Conservation (phyloP, 2,329 filamentous ascomycete genomes). For the Septoria petroselini region DNA sequence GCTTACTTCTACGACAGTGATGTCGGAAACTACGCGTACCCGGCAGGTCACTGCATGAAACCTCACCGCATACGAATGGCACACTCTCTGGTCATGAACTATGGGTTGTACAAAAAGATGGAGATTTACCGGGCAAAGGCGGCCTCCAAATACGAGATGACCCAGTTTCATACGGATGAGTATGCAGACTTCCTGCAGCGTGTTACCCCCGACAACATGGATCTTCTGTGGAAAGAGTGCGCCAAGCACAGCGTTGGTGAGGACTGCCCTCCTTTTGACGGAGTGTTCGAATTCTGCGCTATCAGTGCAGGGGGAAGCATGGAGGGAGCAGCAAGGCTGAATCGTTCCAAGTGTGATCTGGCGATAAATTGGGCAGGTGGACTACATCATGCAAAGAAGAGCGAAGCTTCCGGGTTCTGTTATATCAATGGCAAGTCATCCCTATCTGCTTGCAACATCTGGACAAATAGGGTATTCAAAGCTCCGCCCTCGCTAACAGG, state of each 20-base stretch:
- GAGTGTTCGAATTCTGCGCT: constrained; percentile 67
- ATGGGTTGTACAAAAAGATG: constrained; percentile 70
- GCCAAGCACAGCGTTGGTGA: constrained; percentile 69
- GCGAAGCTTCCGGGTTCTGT: constrained; percentile 48
- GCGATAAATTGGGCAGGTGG: constrained; percentile 55
- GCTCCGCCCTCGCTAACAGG: constrained; percentile 5
- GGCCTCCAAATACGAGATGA: constrained; percentile 67
- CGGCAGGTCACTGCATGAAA: constrained; percentile 66
- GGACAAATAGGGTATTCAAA: too few relatives aligned
- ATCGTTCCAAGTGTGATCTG: constrained; percentile 65
- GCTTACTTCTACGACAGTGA: constrained; percentile 99
- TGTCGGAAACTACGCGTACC: constrained; percentile 97
- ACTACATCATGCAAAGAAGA: constrained; percentile 50
- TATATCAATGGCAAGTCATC: constrained; percentile 46
- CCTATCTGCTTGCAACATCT: background rate
- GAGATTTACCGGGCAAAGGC: constrained; percentile 57
- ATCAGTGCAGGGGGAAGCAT: constrained; percentile 68
- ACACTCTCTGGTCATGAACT: constrained; percentile 66
- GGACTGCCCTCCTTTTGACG: constrained; percentile 64
- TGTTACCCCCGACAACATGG: constrained; percentile 98
- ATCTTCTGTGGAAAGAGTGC: constrained; percentile 85
- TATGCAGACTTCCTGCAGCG: constrained; percentile 73
- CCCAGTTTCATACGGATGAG: constrained; percentile 69
- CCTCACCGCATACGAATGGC: constrained; percentile 66
- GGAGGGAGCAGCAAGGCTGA: constrained; percentile 67